These are phyloP conservation scores for Panicum virgatum DNA, from an alignment of 202 grass and related monocot species.

Conservation along the genomic window DNA sequence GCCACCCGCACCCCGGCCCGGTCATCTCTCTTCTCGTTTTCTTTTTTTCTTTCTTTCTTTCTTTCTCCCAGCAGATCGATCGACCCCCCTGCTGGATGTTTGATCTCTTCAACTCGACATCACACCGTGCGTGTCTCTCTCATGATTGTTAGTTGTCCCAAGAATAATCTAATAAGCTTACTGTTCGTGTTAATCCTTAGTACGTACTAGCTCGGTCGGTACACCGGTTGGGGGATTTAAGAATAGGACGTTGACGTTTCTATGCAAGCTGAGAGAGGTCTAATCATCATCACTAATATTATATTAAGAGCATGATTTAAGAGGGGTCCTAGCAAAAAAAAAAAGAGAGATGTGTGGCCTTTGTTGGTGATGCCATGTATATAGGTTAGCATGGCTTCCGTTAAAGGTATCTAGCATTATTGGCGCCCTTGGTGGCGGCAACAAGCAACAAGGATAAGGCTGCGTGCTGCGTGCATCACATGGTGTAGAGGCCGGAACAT, in stretches of 20 bases:
- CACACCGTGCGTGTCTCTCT: not conserved
- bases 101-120: not conserved
- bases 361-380: not conserved
- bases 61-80: not conserved
- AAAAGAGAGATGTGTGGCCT: not conserved
- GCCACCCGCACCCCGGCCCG: no score
- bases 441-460: constrained; percentile 1
- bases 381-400: constrained; percentile 5
- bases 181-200: not conserved
- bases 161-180: not conserved
- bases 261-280: not conserved
- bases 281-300: not conserved
- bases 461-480: not conserved
- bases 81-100: not conserved
- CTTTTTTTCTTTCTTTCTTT: not conserved
- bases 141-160: no score
- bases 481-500: not conserved
- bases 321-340: not conserved
- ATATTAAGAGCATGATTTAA: not conserved
- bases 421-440: not conserved
- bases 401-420: constrained; percentile 3
- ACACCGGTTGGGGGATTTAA: not conserved
- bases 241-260: not conserved
- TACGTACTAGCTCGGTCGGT: not conserved
- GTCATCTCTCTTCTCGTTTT: not conserved